These are phyloP conservation scores for Ceratocystis colombiana DNA, from an alignment of 2,329 filamentous ascomycete genomes.

Conservation along the genomic window DNA sequence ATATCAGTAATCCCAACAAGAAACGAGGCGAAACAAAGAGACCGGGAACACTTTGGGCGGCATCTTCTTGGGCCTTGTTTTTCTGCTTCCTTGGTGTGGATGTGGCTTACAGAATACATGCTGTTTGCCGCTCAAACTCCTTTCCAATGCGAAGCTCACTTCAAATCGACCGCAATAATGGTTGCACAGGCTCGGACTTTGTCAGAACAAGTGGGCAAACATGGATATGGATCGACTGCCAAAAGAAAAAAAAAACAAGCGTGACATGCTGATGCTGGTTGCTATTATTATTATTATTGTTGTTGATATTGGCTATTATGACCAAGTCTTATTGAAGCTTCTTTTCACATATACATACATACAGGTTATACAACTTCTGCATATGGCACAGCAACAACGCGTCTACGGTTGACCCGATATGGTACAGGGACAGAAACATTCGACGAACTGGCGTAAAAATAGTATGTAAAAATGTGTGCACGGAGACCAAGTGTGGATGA, in stretches of 20 bases:
- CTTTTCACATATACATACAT: slow-evolving; percentile 3
- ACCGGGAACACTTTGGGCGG: too few species aligned
- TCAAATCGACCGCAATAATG: not conserved
- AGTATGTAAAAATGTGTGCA: not conserved
- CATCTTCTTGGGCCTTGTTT: too few species aligned
- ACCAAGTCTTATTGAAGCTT: slow-evolving; percentile 5
- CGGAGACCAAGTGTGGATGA: not conserved
- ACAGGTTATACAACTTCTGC: not conserved
- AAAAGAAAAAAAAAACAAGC: not conserved
- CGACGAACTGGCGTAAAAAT: slow-evolving; percentile 15
- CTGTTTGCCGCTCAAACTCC: not conserved
- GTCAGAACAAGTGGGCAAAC: slow-evolving; percentile 7
- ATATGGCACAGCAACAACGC: not conserved
- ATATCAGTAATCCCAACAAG: too few species aligned
- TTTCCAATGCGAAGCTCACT: too few species aligned
- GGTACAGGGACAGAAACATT: slow-evolving; percentile 9
- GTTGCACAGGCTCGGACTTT: slow-evolving; percentile 5
- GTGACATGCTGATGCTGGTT: slow-evolving; percentile 1
- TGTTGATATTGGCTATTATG: not conserved
- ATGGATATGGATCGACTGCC: slow-evolving; percentile 15
- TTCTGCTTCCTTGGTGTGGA: not conserved
- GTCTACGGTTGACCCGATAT: slow-evolving; percentile 9
- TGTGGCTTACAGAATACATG: not conserved
- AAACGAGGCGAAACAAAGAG: too few species aligned
- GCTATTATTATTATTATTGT: not conserved